Evolutionary conservation across 192 early-diverging fungal genomes (phyloP), one percentile per base, ranked within the genome.

Genomic region (Coemansia sp.): DNA sequence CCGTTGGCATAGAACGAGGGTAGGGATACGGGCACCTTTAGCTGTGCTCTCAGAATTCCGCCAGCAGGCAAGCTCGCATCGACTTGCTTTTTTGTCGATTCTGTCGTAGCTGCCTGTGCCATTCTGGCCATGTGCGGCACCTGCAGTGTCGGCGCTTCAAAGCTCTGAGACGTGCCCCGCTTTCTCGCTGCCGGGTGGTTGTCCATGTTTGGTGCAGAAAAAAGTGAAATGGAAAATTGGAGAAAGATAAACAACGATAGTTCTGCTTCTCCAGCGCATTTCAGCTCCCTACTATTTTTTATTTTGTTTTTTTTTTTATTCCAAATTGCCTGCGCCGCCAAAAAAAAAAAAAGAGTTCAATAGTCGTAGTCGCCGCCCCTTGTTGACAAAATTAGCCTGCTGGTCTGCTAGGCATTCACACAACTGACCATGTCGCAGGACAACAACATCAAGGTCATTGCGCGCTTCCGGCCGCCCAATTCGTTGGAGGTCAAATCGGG

Each of bases 381-480:
- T 52, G 26, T 11, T 52, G 32, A 11, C 26, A 52, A n/a, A n/a
- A n/a, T n/a, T n/a, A n/a, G 33, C 42, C 26, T 24, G 53, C 34
- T 55, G 24, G 44, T 27, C 9, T 14, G 40, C 24, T 37, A 35
- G 11, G 17, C 59, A 44, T 15, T 54, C n/a, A 14, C 26, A 19
- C 18, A 36, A 17, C 17, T 4, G 37, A 56, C 22, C 38, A 88
- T 88, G 85, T 85, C 85, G 73, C 72, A 75, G 63, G 72, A 71
- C 72, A 93, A 89, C 73, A 95, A 92, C 75, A 97, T 98, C 82
- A 90, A 90, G 75, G 97, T 99, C 62, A 90, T 99, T 60, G 95
- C 93, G 83, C 90, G 97, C 53, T 97, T 99, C 82, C 87, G 95
- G 53, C 97, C 97, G 52, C 92, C 95, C 68, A 98, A 98, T 80